A percentile compares a stretch with the other conserved stretches of the same genome.
phyloP scores from a whole-genome alignment of 306 rosid species.

The Quercus suber region DNA sequence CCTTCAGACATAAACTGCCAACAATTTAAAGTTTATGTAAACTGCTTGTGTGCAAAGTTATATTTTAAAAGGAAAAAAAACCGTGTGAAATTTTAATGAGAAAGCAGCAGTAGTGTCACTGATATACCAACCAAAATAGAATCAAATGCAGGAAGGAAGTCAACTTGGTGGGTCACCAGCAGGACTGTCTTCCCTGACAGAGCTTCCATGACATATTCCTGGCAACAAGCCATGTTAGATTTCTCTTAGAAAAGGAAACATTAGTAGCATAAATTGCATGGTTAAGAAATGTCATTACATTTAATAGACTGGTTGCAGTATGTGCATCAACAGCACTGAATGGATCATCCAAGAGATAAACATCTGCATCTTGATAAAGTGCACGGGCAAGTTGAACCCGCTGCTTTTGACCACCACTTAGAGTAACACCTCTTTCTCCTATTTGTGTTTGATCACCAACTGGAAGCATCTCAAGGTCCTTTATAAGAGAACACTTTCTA shows the following conservation, averaged over 20 bases:
- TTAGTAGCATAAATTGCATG: background rate
- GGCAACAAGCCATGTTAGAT: background rate
- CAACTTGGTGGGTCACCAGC: conserved; percentile 66
- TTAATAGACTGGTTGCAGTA: conserved; percentile 47
- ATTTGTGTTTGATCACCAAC: conserved; percentile 49
- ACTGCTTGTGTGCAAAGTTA: background rate
- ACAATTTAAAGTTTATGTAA: background rate
- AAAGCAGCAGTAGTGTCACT: background rate
- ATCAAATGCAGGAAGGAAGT: conserved; percentile 55
- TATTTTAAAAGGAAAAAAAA: conserved; percentile 1
- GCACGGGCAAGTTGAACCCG: conserved; percentile 56
- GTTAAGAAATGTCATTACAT: conserved; percentile 22
- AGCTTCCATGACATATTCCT: conserved; percentile 61
- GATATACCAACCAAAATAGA: conserved; percentile 37
- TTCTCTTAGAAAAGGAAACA: background rate
- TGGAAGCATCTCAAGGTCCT: conserved; percentile 60
- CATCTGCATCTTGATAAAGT: conserved; percentile 50
- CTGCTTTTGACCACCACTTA: conserved; percentile 60
- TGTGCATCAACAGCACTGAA: conserved; percentile 77
- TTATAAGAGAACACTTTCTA: conserved; percentile 38
- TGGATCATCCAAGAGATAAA: conserved; percentile 59
- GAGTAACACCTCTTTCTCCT: conserved; percentile 59
- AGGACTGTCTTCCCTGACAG: conserved; percentile 47
- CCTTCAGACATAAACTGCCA: conserved; percentile 61
- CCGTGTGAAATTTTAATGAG: background rate